Evolutionary conservation across 768 basidiomycete species (phyloP).

Genomic region (Calvatia gigantea): DNA sequence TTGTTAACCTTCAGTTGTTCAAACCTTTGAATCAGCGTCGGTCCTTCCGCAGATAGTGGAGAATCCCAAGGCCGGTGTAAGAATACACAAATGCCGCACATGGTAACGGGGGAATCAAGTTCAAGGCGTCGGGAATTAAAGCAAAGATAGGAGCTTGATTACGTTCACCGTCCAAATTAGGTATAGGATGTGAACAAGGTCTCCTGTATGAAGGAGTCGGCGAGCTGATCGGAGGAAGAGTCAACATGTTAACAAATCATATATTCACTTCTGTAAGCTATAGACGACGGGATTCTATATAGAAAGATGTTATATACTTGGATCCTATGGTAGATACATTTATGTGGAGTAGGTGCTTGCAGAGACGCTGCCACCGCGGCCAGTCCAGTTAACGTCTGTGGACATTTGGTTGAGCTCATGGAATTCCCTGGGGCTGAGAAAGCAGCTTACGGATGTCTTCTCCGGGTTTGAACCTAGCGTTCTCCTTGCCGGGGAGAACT

Average conservation of each 20-base stretch:
- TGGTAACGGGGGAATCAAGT: not conserved
- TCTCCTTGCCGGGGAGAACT: conserved; percentile 90
- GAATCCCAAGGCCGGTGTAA: not conserved
- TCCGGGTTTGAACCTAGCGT: conserved; percentile 70
- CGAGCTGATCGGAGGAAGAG: conserved; percentile 1
- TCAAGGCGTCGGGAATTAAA: not conserved
- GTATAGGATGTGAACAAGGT: too few relatives aligned
- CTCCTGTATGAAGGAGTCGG: too few relatives aligned
- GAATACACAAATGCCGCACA: conserved; percentile 10
- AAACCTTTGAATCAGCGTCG: not conserved
- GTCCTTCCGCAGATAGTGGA: not conserved
- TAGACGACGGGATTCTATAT: conserved; percentile 1
- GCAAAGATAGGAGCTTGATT: not conserved
- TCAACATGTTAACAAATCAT: not conserved
- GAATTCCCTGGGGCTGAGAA: not conserved
- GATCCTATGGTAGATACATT: conserved; percentile 12
- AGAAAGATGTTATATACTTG: not conserved
- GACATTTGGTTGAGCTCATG: not conserved
- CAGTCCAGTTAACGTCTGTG: conserved; percentile 97
- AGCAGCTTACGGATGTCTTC: conserved; percentile 80
- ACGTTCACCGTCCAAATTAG: not conserved
- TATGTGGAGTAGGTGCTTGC: conserved; percentile 77
- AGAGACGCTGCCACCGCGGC: conserved; percentile 93
- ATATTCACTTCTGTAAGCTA: conserved; percentile 4
- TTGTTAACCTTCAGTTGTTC: conserved; percentile 34